These are phyloP conservation scores for Basipetospora sp. DNA, from an alignment of 2,329 filamentous ascomycete species.

Conservation along the genomic window DNA sequence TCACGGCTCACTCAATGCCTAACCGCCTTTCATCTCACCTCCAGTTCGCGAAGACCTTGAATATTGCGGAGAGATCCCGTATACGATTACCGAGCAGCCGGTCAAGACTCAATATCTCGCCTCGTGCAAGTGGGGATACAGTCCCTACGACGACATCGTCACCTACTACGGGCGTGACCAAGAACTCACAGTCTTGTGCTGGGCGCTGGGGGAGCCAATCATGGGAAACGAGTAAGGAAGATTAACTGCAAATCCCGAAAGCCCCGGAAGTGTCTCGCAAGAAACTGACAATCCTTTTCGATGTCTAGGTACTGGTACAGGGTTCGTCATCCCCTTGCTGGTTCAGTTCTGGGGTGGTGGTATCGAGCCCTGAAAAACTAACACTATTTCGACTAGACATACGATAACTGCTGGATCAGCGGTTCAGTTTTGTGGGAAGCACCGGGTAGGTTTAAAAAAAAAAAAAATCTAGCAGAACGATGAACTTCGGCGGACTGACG, in stretches of 20 bases:
- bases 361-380: too few relatives aligned
- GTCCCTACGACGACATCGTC: background rate
- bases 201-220: background rate
- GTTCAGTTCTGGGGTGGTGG: too few relatives aligned
- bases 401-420: constrained; percentile 6
- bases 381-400: too few relatives aligned
- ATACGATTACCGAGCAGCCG: constrained; percentile 1
- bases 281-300: background rate
- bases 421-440: constrained; percentile 4
- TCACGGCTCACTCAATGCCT: too few relatives aligned
- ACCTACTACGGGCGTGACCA: constrained; percentile 6
- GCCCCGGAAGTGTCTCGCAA: background rate
- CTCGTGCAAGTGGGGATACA: constrained; percentile 6
- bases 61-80: constrained; percentile 1
- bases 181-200: constrained; percentile 6
- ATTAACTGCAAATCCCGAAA: too few relatives aligned
- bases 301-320: constrained; percentile 6
- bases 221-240: constrained; percentile 3
- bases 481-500: background rate
- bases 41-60: constrained; percentile 1
- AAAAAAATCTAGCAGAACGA: background rate
- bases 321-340: too few relatives aligned
- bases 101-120: constrained; percentile 3
- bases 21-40: too few relatives aligned
- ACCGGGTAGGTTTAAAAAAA: constrained; percentile 1